Evolutionary conservation across 2,329 filamentous ascomycete species (phyloP), one percentile per base, ranked within the genome.

Genomic region (Ceratocystis eucalypticola): DNA sequence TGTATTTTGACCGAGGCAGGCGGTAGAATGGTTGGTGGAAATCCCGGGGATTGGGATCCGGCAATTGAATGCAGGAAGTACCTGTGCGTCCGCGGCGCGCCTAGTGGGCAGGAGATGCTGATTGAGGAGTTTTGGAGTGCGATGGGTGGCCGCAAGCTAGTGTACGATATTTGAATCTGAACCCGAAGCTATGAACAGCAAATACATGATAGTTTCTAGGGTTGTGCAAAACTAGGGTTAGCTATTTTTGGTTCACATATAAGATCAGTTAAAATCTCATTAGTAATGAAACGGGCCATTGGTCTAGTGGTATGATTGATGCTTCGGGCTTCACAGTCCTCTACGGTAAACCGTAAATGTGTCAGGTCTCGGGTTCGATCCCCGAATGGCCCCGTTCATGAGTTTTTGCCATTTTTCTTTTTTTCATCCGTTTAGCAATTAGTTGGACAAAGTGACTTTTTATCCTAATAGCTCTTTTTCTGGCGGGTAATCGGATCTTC

Each of bases 1-100:
- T 84, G 86, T 67, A 86, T 93, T 68, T 76, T 93, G 30, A 77
- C 78, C 37, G 89, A 93, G 77, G 87, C 88, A 0, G 89, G 89
- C 0, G 89, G 89, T 0, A 77, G 83, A 64, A 84, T 93, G 78
- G 87, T 82, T 6, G 81, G 87, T 72, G 88, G 85, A 3, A 91
- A 92, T 73, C 85, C 87, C 0, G 88, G 88, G 0, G 81, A 82
- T 66, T 92, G 88, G 88, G 75, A 83, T n/a, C 78, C 81, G 1
- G 76, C 76, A 65, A 73, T 88, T 65, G 85, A 88, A 71, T 77
- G 77, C 67, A 77, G 85, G 64, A 78, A 82, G 68, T 88, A 87
- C 71, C 76, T 88, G 55, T 85, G 84, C 4, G 80, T 88, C 37
- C 76, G 85, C 53, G 84, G 81, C 0, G 84, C 84, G 33, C 80